A percentile compares a stretch with the other conserved stretches of the same genome.
phyloP scores from a whole-genome alignment of 73 alveolate genomes.

The Paramecium primaurelia region DNA sequence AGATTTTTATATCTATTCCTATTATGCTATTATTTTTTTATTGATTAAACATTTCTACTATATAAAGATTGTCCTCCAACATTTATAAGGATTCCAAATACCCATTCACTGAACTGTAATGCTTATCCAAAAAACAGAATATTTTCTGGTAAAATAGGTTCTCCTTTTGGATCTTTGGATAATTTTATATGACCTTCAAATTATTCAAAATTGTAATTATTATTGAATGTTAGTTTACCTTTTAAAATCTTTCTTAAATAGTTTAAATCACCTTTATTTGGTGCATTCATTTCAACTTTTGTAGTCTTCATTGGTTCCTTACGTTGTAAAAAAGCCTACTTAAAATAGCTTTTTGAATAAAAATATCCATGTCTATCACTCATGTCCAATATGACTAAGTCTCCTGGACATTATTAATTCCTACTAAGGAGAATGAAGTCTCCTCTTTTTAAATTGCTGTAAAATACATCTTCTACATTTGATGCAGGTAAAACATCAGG shows the following conservation, averaged over 20 bases:
- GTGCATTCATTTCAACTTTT: conserved; percentile 22
- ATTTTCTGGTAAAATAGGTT: background rate
- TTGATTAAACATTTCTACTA: background rate
- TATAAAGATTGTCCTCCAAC: background rate
- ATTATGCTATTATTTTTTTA: background rate
- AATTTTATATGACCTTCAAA: conserved; percentile 25
- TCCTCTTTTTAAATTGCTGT: background rate
- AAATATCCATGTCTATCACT: conserved; percentile 28
- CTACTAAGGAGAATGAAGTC: conserved; percentile 4
- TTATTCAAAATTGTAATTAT: background rate
- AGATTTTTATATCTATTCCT: background rate
- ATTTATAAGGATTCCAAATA: background rate
- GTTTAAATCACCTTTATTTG: conserved; percentile 28
- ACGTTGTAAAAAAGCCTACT: background rate
- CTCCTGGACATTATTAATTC: conserved; percentile 39
- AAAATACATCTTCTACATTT: background rate
- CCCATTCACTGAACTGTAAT: conserved; percentile 3
- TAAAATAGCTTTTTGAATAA: conserved; percentile 5
- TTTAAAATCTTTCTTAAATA: background rate
- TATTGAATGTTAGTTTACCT: background rate
- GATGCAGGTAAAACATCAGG: background rate
- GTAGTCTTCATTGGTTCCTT: conserved; percentile 22
- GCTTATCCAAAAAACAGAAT: conserved; percentile 16
- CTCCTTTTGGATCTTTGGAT: conserved; percentile 47
- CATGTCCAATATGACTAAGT: conserved; percentile 11